Conservation (phyloP, 768 basidiomycete genomes). For the Sutorius australiensis region DNA sequence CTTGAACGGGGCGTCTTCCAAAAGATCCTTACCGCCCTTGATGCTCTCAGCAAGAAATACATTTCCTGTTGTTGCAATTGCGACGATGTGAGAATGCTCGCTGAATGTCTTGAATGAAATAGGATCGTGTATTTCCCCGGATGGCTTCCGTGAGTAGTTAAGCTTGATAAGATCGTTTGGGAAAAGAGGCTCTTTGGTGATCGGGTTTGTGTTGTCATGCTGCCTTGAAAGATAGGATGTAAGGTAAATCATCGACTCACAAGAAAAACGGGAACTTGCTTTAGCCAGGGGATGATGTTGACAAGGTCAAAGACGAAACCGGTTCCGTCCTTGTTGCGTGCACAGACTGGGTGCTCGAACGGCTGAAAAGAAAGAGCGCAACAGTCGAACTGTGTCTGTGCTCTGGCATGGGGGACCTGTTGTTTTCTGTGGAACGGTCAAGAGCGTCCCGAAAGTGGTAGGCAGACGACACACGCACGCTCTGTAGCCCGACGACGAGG, state of each 20-base stretch:
- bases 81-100: conserved; percentile 93
- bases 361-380: conserved; percentile 90
- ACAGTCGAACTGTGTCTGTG: conserved; percentile 81
- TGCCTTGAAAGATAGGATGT: conserved; percentile 45
- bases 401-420: conserved; percentile 61
- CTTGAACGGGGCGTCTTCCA: conserved; percentile 80
- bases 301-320: conserved; percentile 84
- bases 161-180: conserved; percentile 76
- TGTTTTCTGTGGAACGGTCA: conserved; percentile 47
- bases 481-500: conserved; percentile 72
- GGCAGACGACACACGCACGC: conserved; percentile 41
- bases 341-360: conserved; percentile 85
- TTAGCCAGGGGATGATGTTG: conserved; percentile 93
- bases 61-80: conserved; percentile 85
- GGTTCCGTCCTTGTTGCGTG: conserved; percentile 76
- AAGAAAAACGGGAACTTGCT: conserved; percentile 46
- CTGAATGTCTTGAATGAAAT: conserved; percentile 98
- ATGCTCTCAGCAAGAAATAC: conserved; percentile 91
- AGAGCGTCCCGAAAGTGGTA: conserved; percentile 2
- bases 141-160: conserved; percentile 77
- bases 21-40: conserved; percentile 80
- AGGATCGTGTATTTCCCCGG: conserved; percentile 90
- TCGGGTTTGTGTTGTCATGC: conserved; percentile 76
- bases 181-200: conserved; percentile 66
- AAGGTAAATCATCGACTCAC: conserved; percentile 8